phyloP scores from a whole-genome alignment of 129 eudicot species.

The Flaveria sonorensis region DNA sequence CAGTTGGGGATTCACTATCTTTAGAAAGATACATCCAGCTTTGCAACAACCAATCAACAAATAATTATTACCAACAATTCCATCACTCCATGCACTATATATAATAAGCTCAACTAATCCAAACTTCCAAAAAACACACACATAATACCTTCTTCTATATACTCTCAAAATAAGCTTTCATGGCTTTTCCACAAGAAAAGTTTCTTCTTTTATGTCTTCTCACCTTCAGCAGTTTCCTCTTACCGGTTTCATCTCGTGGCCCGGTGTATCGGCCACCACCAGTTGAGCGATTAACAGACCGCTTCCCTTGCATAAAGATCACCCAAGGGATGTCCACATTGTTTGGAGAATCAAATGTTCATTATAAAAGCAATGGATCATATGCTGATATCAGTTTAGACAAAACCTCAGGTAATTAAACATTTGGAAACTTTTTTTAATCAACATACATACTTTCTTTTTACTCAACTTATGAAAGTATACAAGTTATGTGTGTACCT shows the following conservation, averaged over 20 bases:
- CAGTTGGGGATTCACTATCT: slow-evolving; percentile 31
- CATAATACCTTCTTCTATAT: slow-evolving; percentile 1
- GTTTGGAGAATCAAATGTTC: slow-evolving; percentile 67
- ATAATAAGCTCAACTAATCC: neutral
- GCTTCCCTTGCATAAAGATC: slow-evolving; percentile 47
- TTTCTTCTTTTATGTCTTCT: slow-evolving; percentile 34
- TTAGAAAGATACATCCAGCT: slow-evolving; percentile 37
- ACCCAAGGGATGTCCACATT: slow-evolving; percentile 48
- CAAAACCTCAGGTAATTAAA: slow-evolving; percentile 59
- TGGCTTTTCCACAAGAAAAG: slow-evolving; percentile 45
- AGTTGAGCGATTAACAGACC: slow-evolving; percentile 58
- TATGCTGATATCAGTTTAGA: slow-evolving; percentile 59
- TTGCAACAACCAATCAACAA: slow-evolving; percentile 33
- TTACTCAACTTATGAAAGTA: neutral
- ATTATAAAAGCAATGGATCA: slow-evolving; percentile 63
- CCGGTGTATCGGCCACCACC: slow-evolving; percentile 58
- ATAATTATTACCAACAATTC: neutral
- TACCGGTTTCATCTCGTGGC: slow-evolving; percentile 47
- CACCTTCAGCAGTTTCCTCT: slow-evolving; percentile 25
- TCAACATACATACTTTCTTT: too few relatives aligned
- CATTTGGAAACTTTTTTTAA: neutral
- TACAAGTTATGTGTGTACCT: neutral
- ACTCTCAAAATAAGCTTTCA: slow-evolving; percentile 11
- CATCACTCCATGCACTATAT: slow-evolving; percentile 23
- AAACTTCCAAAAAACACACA: slow-evolving; percentile 16